Conservation (phyloP, 2,329 filamentous ascomycete species). For the Madurella fahalii region DNA sequence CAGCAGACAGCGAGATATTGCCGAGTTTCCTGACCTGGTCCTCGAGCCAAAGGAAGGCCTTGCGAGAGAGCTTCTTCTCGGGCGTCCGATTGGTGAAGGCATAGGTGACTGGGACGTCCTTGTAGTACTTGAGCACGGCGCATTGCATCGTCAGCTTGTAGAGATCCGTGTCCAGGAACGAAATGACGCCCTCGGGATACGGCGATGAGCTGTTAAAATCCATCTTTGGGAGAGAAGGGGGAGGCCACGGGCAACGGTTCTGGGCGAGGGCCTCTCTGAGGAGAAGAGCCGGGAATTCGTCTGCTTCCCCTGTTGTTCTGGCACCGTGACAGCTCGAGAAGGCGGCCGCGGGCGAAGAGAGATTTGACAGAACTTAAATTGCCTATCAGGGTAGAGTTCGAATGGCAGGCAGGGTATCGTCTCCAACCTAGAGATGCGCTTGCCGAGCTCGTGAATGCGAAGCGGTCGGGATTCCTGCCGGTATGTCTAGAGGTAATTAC, state of each 20-base stretch:
- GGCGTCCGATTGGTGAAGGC: constrained; percentile 93
- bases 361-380: not conserved
- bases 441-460: not conserved
- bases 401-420: no score
- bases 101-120: constrained; percentile 77
- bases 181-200: constrained; percentile 72
- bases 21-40: constrained; percentile 80
- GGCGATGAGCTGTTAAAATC: constrained; percentile 63
- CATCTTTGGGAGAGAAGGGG: constrained; percentile 45
- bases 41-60: constrained; percentile 80
- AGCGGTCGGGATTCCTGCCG: not conserved
- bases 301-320: no score
- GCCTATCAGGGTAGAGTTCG: no score
- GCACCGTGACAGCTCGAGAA: not conserved
- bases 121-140: constrained; percentile 88
- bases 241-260: no score
- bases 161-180: constrained; percentile 76
- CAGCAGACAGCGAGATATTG: constrained; percentile 71
- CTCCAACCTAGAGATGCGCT: no score
- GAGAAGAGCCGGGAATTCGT: no score
- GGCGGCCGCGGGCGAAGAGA: not conserved
- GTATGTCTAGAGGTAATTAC: not conserved
- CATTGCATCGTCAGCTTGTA: constrained; percentile 99
- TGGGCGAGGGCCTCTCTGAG: not conserved
- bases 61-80: constrained; percentile 82